Percentiles rank a stretch among this genome's conserved stretches.
Conservation (phyloP, 495 filamentous ascomycete species). For the Aspergillus biplanus region DNA sequence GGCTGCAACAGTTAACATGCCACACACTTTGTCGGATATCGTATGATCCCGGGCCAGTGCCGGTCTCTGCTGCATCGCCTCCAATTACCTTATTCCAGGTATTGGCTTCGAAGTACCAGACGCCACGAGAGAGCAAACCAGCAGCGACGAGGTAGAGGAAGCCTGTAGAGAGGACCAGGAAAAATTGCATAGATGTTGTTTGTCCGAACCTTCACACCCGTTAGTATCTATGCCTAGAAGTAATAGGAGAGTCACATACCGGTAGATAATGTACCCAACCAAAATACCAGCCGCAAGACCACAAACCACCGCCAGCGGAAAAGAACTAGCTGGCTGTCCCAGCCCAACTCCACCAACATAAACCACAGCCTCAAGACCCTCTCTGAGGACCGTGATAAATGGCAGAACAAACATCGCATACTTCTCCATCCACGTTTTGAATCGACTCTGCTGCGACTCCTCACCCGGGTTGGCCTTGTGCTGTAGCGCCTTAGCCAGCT, state of each 20-base stretch:
- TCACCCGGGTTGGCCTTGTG: conserved; percentile 44
- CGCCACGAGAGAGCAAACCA: conserved; percentile 74
- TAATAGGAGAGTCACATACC: conserved; percentile 70
- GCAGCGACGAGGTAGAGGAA: conserved; percentile 84
- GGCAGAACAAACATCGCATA: conserved; percentile 83
- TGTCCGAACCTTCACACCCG: conserved; percentile 42
- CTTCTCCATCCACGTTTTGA: conserved; percentile 72
- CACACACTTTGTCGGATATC: conserved; percentile 83
- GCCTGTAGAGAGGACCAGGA: conserved; percentile 80
- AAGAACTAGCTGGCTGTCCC: conserved; percentile 67
- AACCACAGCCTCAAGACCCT: conserved; percentile 80
- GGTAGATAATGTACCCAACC: conserved; percentile 76
- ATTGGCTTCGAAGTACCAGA: conserved; percentile 74
- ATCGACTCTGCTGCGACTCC: conserved; percentile 25
- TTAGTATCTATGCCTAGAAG: conserved; percentile 88
- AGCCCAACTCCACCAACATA: conserved; percentile 82
- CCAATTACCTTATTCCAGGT: conserved; percentile 69
- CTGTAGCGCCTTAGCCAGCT: conserved; percentile 64
- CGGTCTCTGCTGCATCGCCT: conserved; percentile 73
- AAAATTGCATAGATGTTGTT: conserved; percentile 70
- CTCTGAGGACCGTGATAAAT: conserved; percentile 78
- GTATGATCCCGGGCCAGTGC: conserved; percentile 82
- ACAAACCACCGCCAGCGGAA: conserved; percentile 72
- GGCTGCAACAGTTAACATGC: conserved; percentile 91
- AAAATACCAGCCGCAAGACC: conserved; percentile 64